phyloP scores from a whole-genome alignment of 176 grass and related monocot genomes.

The Aegilops sharonensis region DNA sequence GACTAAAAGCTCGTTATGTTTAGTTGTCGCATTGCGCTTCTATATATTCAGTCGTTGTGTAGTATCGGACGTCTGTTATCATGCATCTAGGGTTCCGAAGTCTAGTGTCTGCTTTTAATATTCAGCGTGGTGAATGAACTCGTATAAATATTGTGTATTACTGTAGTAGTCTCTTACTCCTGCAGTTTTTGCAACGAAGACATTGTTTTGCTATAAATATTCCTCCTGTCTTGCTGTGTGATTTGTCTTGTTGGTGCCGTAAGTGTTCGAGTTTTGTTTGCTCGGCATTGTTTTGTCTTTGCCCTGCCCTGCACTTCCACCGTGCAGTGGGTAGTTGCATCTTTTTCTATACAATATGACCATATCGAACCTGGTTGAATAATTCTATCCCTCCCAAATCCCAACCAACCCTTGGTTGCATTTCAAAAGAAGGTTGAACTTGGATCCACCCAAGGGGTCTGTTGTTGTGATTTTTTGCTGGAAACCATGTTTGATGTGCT shows the following conservation, averaged over 20 bases:
- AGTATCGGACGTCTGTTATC: neutral
- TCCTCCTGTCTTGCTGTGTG: neutral
- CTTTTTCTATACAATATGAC: no score
- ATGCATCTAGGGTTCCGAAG: neutral
- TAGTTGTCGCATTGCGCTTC: neutral
- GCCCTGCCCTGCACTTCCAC: no score
- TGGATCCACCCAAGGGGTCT: no score
- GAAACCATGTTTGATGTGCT: no score
- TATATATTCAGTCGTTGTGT: neutral
- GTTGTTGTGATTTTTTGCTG: no score
- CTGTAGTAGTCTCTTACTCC: neutral
- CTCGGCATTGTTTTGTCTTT: neutral
- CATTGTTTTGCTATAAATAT: neutral
- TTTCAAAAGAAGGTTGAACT: no score
- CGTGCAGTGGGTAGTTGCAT: no score
- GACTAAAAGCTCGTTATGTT: constrained; percentile 12
- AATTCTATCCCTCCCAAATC: no score
- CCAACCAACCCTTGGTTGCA: no score
- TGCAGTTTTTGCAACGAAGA: constrained; percentile 16
- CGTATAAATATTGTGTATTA: neutral
- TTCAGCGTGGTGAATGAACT: neutral
- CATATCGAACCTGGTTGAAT: no score
- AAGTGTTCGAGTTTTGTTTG: neutral
- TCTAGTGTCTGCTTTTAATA: neutral
- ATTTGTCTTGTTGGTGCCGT: neutral